These are phyloP conservation scores for Colletotrichum musae DNA, from an alignment of 2,329 filamentous ascomycete species.

Conservation along the genomic window DNA sequence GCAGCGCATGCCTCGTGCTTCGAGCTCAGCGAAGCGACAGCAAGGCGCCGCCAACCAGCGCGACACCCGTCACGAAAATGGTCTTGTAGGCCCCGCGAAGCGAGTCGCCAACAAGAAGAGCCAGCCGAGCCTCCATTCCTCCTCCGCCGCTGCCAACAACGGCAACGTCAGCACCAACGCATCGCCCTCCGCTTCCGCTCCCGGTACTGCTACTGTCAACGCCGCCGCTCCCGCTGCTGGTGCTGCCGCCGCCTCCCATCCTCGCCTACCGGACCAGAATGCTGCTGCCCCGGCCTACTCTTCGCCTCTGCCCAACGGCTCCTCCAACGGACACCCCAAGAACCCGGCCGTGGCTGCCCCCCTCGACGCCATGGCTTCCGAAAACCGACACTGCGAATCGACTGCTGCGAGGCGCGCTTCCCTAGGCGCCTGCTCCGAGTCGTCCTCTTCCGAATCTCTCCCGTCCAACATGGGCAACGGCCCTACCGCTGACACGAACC, in stretches of 20 bases:
- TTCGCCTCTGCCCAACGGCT: constrained; percentile 45
- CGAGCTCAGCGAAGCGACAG: constrained; percentile 73
- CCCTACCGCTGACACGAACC: constrained; percentile 61
- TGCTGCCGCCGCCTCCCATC: constrained; percentile 43
- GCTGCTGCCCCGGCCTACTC: constrained; percentile 43
- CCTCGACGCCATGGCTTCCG: constrained; percentile 56
- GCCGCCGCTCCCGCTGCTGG: constrained; percentile 36
- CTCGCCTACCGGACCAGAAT: constrained; percentile 48
- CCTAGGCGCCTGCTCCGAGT: constrained; percentile 69
- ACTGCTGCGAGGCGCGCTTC: constrained; percentile 61
- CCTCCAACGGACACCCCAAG: constrained; percentile 48
- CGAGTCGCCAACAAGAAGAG: constrained; percentile 60
- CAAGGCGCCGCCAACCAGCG: constrained; percentile 74
- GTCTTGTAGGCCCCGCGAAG: constrained; percentile 75
- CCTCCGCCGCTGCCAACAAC: constrained; percentile 7
- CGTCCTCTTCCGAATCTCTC: constrained; percentile 68
- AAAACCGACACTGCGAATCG: constrained; percentile 59
- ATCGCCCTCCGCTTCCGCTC: neutral
- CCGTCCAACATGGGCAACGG: constrained; percentile 52
- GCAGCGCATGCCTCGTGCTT: constrained; percentile 73
- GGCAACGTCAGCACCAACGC: too few relatives aligned
- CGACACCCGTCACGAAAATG: constrained; percentile 88
- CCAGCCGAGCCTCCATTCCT: constrained; percentile 59
- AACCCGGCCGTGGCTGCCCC: constrained; percentile 30
- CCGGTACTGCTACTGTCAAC: constrained; percentile 13